Evolutionary conservation across 2,329 filamentous ascomycete genomes (phyloP).

Genomic region (Colletotrichum godetiae): DNA sequence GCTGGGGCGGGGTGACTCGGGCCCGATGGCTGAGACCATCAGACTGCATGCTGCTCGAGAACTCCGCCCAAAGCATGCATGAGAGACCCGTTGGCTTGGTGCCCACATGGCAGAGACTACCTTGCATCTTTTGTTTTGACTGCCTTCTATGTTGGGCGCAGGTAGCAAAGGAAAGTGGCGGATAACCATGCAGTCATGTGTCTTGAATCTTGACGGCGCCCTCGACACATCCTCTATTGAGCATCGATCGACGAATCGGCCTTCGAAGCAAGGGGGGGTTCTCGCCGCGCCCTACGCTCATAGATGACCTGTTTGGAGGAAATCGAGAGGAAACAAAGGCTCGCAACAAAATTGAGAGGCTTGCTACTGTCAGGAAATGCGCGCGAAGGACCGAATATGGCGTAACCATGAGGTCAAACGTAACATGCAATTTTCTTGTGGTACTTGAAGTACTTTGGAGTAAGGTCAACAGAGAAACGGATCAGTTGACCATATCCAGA

Average conservation of each 20-base stretch:
- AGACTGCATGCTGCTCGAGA: slow-evolving; percentile 5
- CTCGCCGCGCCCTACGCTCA: neutral
- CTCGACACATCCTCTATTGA: neutral
- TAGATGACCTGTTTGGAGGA: neutral
- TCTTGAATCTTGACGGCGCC: neutral
- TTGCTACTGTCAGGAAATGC: neutral
- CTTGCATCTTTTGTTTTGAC: neutral
- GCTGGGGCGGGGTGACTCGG: slow-evolving; percentile 13
- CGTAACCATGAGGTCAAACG: neutral
- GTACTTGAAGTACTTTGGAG: neutral
- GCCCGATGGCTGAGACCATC: slow-evolving; percentile 16
- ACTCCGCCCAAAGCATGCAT: neutral
- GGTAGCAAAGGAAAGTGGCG: slow-evolving; percentile 5
- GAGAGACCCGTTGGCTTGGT: neutral
- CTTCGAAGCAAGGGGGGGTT: neutral
- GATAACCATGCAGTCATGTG: neutral
- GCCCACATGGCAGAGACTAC: neutral
- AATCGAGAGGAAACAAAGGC: neutral
- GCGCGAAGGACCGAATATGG: neutral
- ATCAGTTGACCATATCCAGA: neutral
- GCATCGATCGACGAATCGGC: neutral
- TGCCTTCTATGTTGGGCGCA: neutral
- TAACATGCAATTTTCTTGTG: neutral
- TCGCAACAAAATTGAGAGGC: neutral
- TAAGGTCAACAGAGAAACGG: neutral